Evolutionary conservation across 208 protist genomes (phyloP), one percentile per base, ranked within the genome.

Genomic region (Acanthamoeba healyi): DNA sequence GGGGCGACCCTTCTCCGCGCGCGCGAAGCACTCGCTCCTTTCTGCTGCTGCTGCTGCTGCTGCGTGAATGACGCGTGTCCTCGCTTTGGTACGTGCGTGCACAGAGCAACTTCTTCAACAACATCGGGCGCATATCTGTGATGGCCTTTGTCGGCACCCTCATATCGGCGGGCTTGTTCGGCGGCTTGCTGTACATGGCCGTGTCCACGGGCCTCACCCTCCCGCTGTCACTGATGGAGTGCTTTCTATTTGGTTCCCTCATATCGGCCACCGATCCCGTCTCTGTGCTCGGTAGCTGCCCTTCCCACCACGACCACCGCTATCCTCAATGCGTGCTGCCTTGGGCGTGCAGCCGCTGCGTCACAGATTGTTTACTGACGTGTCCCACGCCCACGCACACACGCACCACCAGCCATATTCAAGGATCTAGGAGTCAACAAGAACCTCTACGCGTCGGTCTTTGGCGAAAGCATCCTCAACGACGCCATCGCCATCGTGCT

Each of bases 231-330:
- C 34, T 58, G 17, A 24, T 88, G 56, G 91, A 94, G 24, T 46
- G 74, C 19, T 93, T 97, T 7, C n/a, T 94, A 24, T 98, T 96
- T 92, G 96, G 96, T 2, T 79, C 96, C 19, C 77, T 98, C 65
- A 97, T 98, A 44, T 97, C 96, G 1, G 96, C 97, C 17, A 94
- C 95, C 1, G 97, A 98, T 86, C 97, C 97, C 10, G 97, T 98
- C 15, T 95, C 97, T 0, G 97, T 96, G n/a, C 94, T 98, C 9
- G 72, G 72, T 81, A 22, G 9, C 10, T 38, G 26, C 32, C 19
- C 63, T 22, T 72, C 63, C 32, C 12, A 12, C 63, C 32, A n/a
- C n/a, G n/a, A n/a, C n/a, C n/a, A n/a, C n/a, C n/a, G n/a, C n/a
- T n/a, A n/a, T n/a, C n/a, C n/a, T n/a, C n/a, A n/a, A n/a, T n/a